phyloP scores from a whole-genome alignment of 1,284 basidiomycete species.

The Waitea zeae region DNA sequence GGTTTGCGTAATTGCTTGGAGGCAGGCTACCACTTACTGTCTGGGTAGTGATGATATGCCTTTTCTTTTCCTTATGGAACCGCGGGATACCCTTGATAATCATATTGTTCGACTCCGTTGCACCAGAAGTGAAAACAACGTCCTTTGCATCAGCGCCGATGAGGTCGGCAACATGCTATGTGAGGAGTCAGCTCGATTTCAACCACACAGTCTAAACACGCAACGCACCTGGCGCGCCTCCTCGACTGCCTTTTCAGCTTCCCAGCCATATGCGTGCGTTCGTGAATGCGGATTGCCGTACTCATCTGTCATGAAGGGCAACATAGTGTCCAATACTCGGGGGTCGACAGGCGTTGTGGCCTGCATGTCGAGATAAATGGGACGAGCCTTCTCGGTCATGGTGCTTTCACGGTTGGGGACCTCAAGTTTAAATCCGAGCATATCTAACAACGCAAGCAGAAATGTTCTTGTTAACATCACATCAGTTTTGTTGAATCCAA shows the following conservation, averaged over 20 bases:
- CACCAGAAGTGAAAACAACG: constrained; percentile 95
- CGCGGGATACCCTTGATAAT: constrained; percentile 92
- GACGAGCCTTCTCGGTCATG: constrained; percentile 49
- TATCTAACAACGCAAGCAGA: constrained; percentile 29
- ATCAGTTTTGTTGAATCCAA: too few relatives aligned
- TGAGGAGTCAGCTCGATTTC: too few relatives aligned
- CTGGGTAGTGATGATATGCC: constrained; percentile 82
- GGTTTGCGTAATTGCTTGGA: not conserved
- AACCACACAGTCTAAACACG: too few relatives aligned
- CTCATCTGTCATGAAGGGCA: constrained; percentile 91
- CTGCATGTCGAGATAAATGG: constrained; percentile 96
- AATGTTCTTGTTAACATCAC: too few relatives aligned
- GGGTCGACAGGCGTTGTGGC: constrained; percentile 98
- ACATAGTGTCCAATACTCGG: constrained; percentile 92
- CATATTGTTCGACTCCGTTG: constrained; percentile 99
- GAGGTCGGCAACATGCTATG: constrained; percentile 73
- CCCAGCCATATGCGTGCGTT: constrained; percentile 99
- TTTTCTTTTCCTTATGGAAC: constrained; percentile 84
- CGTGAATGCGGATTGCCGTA: constrained; percentile 97
- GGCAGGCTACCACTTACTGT: constrained; percentile 35
- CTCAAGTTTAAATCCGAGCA: constrained; percentile 82
- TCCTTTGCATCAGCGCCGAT: constrained; percentile 94
- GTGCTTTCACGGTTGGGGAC: constrained; percentile 46
- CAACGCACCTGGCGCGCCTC: constrained; percentile 65
- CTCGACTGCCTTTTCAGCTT: constrained; percentile 90